These are phyloP conservation scores for Keqinozyma sinolaborantium DNA, from an alignment of 1,139 yeast genomes.

Conservation along the genomic window DNA sequence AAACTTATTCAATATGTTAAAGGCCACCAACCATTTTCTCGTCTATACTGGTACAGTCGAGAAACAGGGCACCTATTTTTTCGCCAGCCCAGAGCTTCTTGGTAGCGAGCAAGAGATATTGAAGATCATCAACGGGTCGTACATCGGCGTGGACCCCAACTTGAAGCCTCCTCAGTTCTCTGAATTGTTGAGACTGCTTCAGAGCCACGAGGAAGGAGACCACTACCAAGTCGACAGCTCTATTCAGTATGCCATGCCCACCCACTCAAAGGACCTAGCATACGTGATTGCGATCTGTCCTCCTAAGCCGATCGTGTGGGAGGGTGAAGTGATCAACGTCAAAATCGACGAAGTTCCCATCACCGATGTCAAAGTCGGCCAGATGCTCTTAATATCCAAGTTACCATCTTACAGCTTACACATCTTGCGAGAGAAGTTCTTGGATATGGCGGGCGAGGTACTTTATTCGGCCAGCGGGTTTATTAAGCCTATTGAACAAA, in stretches of 20 bases:
- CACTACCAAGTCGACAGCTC: constrained; percentile 12
- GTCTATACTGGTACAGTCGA: constrained; percentile 75
- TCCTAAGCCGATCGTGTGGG: constrained; percentile 87
- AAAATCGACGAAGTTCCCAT: constrained; percentile 45
- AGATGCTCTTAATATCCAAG: constrained; percentile 62
- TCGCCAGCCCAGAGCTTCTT: constrained; percentile 60
- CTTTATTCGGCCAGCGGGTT: constrained; percentile 37
- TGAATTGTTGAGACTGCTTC: constrained; percentile 23
- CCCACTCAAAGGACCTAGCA: constrained; percentile 39
- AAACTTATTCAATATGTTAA: constrained; percentile 53
- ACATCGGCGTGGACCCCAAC: constrained; percentile 36
- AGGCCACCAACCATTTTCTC: constrained; percentile 69
- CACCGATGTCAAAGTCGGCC: constrained; percentile 60
- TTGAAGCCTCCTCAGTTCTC: constrained; percentile 25
- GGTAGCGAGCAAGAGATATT: constrained; percentile 42
- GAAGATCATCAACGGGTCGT: constrained; percentile 41
- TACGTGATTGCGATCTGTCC: constrained; percentile 78
- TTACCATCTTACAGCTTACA: constrained; percentile 37
- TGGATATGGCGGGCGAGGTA: constrained; percentile 52
- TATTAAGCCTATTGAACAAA: constrained; percentile 47
- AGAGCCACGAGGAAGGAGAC: constrained; percentile 14
- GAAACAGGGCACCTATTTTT: constrained; percentile 69
- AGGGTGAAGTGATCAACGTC: constrained; percentile 68
- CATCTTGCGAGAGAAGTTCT: constrained; percentile 38
- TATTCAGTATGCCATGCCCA: constrained; percentile 15